phyloP scores from a whole-genome alignment of 2,329 filamentous ascomycete species.

The Colletotrichum ledebouriae region DNA sequence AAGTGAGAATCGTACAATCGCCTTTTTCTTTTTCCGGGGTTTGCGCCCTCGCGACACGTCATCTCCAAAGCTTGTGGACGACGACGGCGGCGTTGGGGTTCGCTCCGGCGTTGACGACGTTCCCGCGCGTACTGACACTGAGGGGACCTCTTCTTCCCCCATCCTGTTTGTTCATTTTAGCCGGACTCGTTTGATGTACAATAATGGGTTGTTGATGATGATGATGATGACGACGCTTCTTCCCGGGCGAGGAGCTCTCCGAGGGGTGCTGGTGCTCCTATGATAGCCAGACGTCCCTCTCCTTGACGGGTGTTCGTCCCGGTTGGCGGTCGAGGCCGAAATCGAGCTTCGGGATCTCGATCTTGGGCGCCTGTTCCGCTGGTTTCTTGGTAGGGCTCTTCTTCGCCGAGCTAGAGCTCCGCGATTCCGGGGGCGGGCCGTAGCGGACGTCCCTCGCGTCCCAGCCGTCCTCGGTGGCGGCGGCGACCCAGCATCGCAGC shows the following conservation, averaged over 20 bases:
- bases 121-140: conserved; percentile 24
- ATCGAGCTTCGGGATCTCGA: conserved; percentile 72
- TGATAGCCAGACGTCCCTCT: conserved; percentile 46
- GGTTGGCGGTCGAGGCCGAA: conserved; percentile 55
- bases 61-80: conserved; percentile 4
- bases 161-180: conserved; percentile 27
- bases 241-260: conserved; percentile 2
- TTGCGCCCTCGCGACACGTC: background rate
- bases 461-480: conserved; percentile 90
- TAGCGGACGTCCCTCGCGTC: conserved; percentile 84
- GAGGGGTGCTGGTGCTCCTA: conserved; percentile 9
- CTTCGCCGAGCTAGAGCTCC: conserved; percentile 60
- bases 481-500: conserved; percentile 89
- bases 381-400: conserved; percentile 56
- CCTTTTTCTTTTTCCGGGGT: too few relatives aligned
- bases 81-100: background rate
- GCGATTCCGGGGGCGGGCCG: conserved; percentile 67
- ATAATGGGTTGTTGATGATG: background rate
- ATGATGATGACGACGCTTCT: background rate
- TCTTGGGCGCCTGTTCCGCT: conserved; percentile 69
- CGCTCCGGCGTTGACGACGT: conserved; percentile 9
- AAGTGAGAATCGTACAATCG: background rate
- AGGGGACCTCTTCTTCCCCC: conserved; percentile 7
- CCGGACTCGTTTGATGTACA: conserved; percentile 30
- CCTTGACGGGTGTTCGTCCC: conserved; percentile 45